Evolutionary conservation across 2,329 filamentous ascomycete genomes (phyloP), one percentile per base, ranked within the genome.

Genomic region (Epichloe elymi): DNA sequence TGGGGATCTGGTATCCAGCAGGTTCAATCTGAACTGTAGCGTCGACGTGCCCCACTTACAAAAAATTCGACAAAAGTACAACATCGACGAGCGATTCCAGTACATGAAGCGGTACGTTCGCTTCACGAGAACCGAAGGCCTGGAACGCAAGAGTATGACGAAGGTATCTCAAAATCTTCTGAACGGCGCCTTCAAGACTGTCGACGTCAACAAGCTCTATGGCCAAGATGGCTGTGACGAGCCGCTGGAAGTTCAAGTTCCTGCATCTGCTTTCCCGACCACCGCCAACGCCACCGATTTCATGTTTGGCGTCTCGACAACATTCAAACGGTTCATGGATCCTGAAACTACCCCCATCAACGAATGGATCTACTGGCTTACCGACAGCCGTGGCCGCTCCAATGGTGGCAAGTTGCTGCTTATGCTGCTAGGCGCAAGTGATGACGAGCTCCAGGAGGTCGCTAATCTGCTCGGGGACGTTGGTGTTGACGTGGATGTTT

Each of bases 301-400:
- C 61, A 73, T 80, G 61, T 80, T 80, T 54, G 76, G 76, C 40
- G 74, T 80, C 5, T 80, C 77, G 1, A 80, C 77, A 8, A 79
- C 76, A 2, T 79, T 75, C 64, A 67, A 73, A 56, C 67, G 76
- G 51, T 74, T 80, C 57, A 74, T 66, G 58, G 72, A 76, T 55
- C 65, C 70, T 0, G 68, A 69, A 50, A 78, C 73, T 2, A 74
- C 68, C 49, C 74, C 76, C 0, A 72, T 79, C 48, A 73, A 74
- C 54, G 77, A 80, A 60, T 80, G 78, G 78, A 70, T 74, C 5
- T 79, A 75, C 62, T 80, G 77, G 77, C 67, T 80, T 53, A 80
- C 77, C 3, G 74, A 80, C 58, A 72, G 74, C 53, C 69, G 70
- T 46, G 76, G 76, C 43, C 65, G 70, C 49, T 76, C 75, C 35